phyloP scores from a whole-genome alignment of 768 basidiomycete species.

The Lyophyllum atratum region DNA sequence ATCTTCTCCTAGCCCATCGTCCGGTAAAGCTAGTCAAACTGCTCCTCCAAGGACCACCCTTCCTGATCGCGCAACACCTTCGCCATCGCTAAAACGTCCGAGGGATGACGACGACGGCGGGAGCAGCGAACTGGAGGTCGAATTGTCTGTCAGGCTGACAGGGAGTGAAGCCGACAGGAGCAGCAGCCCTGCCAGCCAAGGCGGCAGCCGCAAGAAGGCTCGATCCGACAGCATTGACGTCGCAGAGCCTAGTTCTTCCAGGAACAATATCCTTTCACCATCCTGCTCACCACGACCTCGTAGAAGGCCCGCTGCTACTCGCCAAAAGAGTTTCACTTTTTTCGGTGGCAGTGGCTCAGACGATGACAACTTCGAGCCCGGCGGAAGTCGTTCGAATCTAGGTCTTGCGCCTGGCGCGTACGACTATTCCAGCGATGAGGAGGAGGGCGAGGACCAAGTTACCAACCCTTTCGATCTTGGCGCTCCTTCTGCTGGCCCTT shows the following conservation, averaged over 20 bases:
- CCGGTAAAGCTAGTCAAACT: background rate
- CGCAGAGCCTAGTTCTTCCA: background rate
- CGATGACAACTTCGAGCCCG: background rate
- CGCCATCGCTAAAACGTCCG: background rate
- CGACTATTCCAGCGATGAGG: background rate
- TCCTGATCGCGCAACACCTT: too few relatives aligned
- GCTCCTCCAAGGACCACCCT: background rate
- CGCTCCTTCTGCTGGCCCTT: background rate
- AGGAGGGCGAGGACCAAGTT: background rate
- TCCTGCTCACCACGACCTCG: background rate
- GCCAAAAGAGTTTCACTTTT: background rate
- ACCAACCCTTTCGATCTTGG: background rate
- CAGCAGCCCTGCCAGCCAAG: background rate
- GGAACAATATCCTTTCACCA: background rate
- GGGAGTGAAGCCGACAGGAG: background rate
- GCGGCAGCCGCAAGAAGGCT: background rate
- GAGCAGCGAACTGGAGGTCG: background rate
- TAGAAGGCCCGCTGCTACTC: background rate
- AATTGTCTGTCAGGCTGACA: background rate
- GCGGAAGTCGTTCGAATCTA: background rate
- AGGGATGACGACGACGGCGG: background rate
- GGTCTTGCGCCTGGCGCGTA: background rate
- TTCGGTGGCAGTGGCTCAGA: background rate
- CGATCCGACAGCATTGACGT: background rate
- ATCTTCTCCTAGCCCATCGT: background rate